Conservation (phyloP, 345 rosid genomes). For the Salix arbutifolia region DNA sequence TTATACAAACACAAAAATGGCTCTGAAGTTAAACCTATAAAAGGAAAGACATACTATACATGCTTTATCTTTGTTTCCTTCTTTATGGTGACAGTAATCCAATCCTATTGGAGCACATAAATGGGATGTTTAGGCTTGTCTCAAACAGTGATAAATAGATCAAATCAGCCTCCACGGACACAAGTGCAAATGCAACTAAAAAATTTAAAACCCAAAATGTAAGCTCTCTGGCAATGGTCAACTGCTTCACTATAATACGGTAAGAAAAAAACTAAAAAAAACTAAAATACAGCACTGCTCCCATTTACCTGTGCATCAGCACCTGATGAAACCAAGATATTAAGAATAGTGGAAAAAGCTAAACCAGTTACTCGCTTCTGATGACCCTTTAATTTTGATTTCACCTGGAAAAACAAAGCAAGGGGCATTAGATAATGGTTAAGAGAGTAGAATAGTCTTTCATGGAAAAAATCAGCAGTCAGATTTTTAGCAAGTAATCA, state of each 20-base stretch:
- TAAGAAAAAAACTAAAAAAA: background rate
- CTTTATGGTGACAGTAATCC: background rate
- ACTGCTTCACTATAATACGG: background rate
- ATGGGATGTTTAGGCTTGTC: background rate
- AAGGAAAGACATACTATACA: background rate
- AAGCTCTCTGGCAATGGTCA: background rate
- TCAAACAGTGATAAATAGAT: background rate
- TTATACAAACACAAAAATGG: background rate
- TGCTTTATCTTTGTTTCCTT: background rate
- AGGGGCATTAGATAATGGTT: background rate
- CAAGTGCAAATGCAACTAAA: background rate
- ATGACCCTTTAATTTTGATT: slow-evolving; percentile 81
- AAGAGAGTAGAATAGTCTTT: background rate
- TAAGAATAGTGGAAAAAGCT: slow-evolving; percentile 72
- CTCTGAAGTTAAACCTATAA: background rate
- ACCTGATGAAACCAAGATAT: slow-evolving; percentile 81
- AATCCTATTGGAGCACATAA: background rate
- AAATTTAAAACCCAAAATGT: background rate
- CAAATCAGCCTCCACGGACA: background rate
- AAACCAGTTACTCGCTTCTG: slow-evolving; percentile 77
- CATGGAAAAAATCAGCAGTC: background rate
- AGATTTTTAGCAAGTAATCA: slow-evolving; percentile 18
- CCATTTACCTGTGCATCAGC: slow-evolving; percentile 86
- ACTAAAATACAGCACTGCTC: background rate
- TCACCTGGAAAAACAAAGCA: slow-evolving; percentile 49